phyloP scores from a whole-genome alignment of 1,284 basidiomycete genomes.

The Taiwanofungus camphoratus region DNA sequence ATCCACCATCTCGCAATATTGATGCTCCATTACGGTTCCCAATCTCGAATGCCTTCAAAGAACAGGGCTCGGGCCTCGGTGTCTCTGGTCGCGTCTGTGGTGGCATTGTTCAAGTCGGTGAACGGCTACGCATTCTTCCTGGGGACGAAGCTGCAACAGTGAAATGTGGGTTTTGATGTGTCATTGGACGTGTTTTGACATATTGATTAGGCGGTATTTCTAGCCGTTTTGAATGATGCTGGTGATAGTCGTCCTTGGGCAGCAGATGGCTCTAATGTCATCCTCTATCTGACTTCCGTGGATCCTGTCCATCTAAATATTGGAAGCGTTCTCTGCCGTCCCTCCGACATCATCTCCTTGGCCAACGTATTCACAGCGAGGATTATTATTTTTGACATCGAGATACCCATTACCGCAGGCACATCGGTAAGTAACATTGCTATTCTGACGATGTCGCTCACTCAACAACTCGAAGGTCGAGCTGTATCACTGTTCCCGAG shows the following conservation, averaged over 20 bases:
- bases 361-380: slow-evolving; percentile 77
- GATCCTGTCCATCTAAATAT: slow-evolving; percentile 86
- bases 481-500: slow-evolving; percentile 90
- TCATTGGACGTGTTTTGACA: neutral
- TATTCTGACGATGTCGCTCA: neutral
- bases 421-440: slow-evolving; percentile 55
- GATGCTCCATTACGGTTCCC: slow-evolving; percentile 81
- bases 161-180: slow-evolving; percentile 48
- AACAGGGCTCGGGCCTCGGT: slow-evolving; percentile 75
- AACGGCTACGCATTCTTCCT: slow-evolving; percentile 80
- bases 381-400: slow-evolving; percentile 91
- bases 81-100: slow-evolving; percentile 85
- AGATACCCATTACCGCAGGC: slow-evolving; percentile 85
- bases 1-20: slow-evolving; percentile 78
- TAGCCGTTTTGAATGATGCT: too few species aligned
- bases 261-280: slow-evolving; percentile 85
- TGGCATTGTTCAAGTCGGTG: slow-evolving; percentile 90
- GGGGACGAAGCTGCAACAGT: slow-evolving; percentile 89
- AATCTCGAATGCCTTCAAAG: slow-evolving; percentile 93
- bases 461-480: slow-evolving; percentile 54
- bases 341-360: slow-evolving; percentile 65
- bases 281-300: slow-evolving; percentile 78
- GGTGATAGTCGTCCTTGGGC: too few species aligned
- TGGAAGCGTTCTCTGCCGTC: slow-evolving; percentile 86
- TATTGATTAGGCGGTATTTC: too few species aligned